Base-by-base conservation (phyloP, 768 basidiomycete species). In the Phylloporus scabripes region DNA sequence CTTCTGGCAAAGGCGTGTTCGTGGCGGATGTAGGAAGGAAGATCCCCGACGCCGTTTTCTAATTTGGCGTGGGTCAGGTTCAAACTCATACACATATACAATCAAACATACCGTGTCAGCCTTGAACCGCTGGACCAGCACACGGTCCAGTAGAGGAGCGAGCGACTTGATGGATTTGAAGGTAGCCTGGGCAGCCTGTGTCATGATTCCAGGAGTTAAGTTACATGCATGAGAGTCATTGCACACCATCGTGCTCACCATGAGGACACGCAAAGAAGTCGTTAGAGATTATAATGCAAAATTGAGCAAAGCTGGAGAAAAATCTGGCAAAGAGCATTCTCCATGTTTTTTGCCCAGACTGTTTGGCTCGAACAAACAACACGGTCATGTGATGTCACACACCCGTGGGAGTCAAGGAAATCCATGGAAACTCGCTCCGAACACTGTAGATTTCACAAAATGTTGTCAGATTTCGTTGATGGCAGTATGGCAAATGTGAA, bases 21-120 rank as follows among this genome's bases (percentile, higher is more conserved):
- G 90, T 92, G 5, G 88, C 82, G 1, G 92, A 91, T 0, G 87
- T 80, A n/a, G 96, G 96, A 40, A 99, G 78, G 81, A 93, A 93
- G 66, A 99, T 84, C 31, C 96, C 96, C 20, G 87, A 72, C 3
- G 96, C 87, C n/a, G 95, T 99, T 94, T 98, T 96, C 94, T 97
- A 59, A 33, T n/a, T 10, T 8, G 32, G 12, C 5, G 23, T 3
- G 3, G 23, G 29, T 62, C 21, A 55, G 15, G 23, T 11, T n/a
- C 7, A 11, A 12, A 8, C 4, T 15, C 8, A 32, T 34, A 8
- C 2, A 21, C 1, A 9, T 11, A 5, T 5, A 39, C 10, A 4
- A 37, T 7, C 33, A 10, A 49, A 12, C n/a, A 53, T 62, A 97
- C 94, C 7, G 92, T 90, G 58, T 95, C 93, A 28, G 91, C 76